These are phyloP conservation scores for Candida easanensis DNA, from an alignment of 805 yeast species.

Conservation along the genomic window DNA sequence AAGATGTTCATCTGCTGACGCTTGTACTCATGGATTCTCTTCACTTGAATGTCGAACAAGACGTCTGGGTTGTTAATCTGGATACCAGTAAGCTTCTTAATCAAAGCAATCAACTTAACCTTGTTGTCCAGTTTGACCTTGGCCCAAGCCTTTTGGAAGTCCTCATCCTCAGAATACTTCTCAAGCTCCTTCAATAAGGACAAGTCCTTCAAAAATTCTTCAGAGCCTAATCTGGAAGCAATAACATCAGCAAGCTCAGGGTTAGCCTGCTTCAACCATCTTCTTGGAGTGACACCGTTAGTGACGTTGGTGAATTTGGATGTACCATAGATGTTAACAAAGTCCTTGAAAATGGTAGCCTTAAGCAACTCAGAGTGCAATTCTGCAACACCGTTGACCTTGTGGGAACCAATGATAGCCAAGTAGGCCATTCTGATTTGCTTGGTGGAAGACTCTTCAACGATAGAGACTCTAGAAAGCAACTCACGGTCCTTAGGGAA, in stretches of 20 bases:
- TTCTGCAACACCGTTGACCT: conserved; percentile 95
- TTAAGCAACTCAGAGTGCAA: conserved; percentile 87
- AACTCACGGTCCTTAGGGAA: conserved; percentile 73
- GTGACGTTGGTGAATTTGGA: conserved; percentile 90
- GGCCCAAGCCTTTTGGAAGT: conserved; percentile 70
- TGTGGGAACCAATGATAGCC: conserved; percentile 90
- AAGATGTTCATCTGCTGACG: conserved; percentile 92
- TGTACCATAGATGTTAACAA: conserved; percentile 76
- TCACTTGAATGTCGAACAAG: conserved; percentile 87
- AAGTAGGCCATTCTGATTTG: conserved; percentile 89
- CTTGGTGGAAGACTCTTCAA: conserved; percentile 79
- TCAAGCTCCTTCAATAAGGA: conserved; percentile 65
- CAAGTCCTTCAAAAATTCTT: conserved; percentile 66
- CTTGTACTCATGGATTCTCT: conserved; percentile 93
- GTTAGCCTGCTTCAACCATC: conserved; percentile 94
- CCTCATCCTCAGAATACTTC: conserved; percentile 61
- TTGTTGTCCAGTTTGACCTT: conserved; percentile 70
- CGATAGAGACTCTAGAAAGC: conserved; percentile 70
- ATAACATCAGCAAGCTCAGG: conserved; percentile 77
- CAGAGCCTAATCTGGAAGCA: conserved; percentile 65
- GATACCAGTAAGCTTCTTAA: conserved; percentile 56
- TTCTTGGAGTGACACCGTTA: conserved; percentile 93
- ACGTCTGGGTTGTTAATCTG: conserved; percentile 66
- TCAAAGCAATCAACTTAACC: conserved; percentile 58
- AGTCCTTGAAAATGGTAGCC: conserved; percentile 87